phyloP scores from a whole-genome alignment of 192 early-diverging fungal genomes.

The Backusella sp. region DNA sequence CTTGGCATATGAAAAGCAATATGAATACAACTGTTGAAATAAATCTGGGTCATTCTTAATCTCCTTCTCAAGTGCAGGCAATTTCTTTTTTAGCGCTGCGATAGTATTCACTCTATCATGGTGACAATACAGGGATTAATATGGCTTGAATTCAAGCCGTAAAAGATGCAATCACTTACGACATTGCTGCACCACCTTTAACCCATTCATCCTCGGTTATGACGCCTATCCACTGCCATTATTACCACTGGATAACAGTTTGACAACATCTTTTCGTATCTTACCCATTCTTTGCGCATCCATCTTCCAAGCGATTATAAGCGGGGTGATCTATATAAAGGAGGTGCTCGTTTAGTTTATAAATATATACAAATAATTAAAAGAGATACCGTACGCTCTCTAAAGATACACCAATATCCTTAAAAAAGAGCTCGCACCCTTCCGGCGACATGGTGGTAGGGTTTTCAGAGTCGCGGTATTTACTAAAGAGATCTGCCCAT shows the following conservation, averaged over 20 bases:
- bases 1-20: conserved; percentile 20
- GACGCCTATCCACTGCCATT: neutral
- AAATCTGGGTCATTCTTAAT: neutral
- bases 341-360: neutral
- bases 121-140: neutral
- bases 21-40: conserved; percentile 19
- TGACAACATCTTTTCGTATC: neutral
- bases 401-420: conserved; percentile 16
- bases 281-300: conserved; percentile 25
- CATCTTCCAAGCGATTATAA: conserved; percentile 24
- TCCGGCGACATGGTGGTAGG: conserved; percentile 15
- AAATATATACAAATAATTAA: neutral
- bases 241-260: neutral
- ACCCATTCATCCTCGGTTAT: conserved; percentile 24
- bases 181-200: conserved; percentile 9
- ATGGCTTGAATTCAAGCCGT: too few species aligned
- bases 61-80: neutral
- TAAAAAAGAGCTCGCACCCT: conserved; percentile 23
- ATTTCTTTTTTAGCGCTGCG: neutral
- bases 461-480: conserved; percentile 18
- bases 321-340: conserved; percentile 1
- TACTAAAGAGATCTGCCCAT: conserved; percentile 5
- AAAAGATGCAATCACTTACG: neutral
- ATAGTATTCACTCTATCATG: neutral
- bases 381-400: conserved; percentile 10